Conservation (phyloP, 2,329 filamentous ascomycete species). For the Cordyceps farinosa region DNA sequence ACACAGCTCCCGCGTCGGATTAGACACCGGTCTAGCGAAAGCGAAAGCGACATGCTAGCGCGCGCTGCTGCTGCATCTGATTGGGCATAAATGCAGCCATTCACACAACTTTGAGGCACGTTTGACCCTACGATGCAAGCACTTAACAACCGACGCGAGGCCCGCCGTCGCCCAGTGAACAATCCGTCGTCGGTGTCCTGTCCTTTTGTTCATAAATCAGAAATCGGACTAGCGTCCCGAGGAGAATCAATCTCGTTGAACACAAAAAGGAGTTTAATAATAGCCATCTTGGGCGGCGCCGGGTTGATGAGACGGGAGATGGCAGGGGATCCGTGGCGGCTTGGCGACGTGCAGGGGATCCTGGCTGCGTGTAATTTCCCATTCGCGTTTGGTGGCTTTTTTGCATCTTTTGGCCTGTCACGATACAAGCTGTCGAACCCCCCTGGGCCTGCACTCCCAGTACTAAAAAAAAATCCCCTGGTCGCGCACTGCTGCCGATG, state of each 20-base stretch:
- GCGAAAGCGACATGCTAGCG: too few relatives aligned
- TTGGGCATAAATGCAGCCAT: not conserved
- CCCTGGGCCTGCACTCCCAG: not conserved
- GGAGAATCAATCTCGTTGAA: not conserved
- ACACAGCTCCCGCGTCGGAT: not conserved
- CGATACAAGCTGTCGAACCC: not conserved
- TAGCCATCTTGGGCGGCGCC: not conserved
- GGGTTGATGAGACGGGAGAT: not conserved
- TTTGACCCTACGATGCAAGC: not conserved
- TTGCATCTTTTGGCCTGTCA: not conserved
- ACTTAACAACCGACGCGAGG: not conserved
- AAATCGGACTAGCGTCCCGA: not conserved
- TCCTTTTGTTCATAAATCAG: not conserved
- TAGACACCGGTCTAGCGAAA: too few relatives aligned
- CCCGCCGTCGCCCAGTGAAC: not conserved
- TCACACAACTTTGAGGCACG: not conserved
- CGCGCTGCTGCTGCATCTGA: too few relatives aligned
- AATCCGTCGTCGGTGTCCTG: not conserved
- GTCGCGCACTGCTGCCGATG: not conserved
- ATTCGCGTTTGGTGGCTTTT: not conserved
- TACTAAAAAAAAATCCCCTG: not conserved
- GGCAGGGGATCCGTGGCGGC: not conserved
- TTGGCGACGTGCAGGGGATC: slow-evolving; percentile 3
- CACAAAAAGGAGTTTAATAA: slow-evolving; percentile 7
- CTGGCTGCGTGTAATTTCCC: slow-evolving; percentile 8